Evolutionary conservation across 305 asterid species (phyloP).

Genomic region (Plantago rigida): DNA sequence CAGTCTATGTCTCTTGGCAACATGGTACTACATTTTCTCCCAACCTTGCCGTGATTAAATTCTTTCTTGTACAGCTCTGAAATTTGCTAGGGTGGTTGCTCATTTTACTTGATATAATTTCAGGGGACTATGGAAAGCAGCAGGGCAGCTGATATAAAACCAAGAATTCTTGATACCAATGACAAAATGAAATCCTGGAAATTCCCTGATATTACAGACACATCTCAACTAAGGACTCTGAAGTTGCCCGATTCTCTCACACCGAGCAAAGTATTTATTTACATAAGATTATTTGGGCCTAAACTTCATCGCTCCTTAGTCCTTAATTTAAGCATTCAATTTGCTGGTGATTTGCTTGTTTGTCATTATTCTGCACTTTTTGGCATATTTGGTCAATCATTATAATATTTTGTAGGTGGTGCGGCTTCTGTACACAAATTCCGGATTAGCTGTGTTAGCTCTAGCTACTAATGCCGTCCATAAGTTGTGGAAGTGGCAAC

Average conservation of each 20-base stretch:
- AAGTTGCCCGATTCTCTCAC: conserved; percentile 73
- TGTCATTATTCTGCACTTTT: conserved; percentile 6
- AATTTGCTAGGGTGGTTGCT: conserved; percentile 19
- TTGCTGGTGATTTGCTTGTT: not conserved
- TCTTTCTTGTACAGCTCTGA: conserved; percentile 4
- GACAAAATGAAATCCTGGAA: conserved; percentile 81
- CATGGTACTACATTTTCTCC: conserved; percentile 35
- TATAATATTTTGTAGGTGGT: conserved; percentile 44
- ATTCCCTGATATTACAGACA: conserved; percentile 65
- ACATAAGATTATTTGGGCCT: too few relatives aligned
- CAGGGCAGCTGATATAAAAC: conserved; percentile 76
- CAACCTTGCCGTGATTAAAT: conserved; percentile 1
- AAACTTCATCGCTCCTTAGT: not conserved
- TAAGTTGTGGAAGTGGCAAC: conserved; percentile 95
- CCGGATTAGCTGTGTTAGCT: conserved; percentile 74
- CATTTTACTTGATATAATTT: conserved; percentile 24
- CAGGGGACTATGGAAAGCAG: conserved; percentile 80
- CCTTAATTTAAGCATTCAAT: not conserved
- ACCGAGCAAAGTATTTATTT: conserved; percentile 64
- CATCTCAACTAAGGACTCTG: conserved; percentile 72
- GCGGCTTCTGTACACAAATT: conserved; percentile 72
- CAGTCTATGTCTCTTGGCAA: conserved; percentile 76
- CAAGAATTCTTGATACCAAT: conserved; percentile 56
- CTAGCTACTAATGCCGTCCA: conserved; percentile 81
- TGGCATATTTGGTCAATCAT: conserved; percentile 11